A percentile compares a stretch with the other conserved stretches of the same genome.
Evolutionary conservation across 208 protist genomes (phyloP).

Genomic region (Paratrypanosoma confusum): DNA sequence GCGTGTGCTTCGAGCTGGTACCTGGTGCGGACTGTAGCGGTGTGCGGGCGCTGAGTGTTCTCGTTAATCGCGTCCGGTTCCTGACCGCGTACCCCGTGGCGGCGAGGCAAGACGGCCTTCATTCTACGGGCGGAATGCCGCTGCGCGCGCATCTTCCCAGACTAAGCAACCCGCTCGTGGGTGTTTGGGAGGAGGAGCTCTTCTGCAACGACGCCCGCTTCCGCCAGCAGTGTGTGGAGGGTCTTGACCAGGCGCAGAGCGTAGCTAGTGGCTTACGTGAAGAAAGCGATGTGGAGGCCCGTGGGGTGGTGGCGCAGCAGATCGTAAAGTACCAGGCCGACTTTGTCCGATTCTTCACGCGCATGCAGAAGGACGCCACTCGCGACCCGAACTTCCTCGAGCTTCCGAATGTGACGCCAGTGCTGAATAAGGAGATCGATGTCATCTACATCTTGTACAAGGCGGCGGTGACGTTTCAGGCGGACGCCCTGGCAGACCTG

Average conservation of each 20-base stretch:
- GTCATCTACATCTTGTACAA: constrained; percentile 28
- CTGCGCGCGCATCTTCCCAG: no score
- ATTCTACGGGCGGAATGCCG: no score
- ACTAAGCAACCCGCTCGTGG: constrained; percentile 31
- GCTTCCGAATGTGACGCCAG: constrained; percentile 16
- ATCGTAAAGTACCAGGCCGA: constrained; percentile 23
- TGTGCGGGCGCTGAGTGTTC: no score
- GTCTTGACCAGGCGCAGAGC: constrained; percentile 47
- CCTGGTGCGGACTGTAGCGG: no score
- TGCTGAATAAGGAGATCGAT: constrained; percentile 16
- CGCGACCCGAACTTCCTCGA: constrained; percentile 11
- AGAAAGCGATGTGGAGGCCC: constrained; percentile 19
- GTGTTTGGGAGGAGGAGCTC: constrained; percentile 22
- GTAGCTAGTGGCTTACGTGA: constrained; percentile 30
- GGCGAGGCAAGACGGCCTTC: no score
- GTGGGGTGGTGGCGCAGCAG: constrained; percentile 25
- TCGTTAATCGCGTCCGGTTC: no score
- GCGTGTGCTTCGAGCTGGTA: no score
- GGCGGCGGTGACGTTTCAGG: constrained; percentile 5
- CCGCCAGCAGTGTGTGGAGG: constrained; percentile 25
- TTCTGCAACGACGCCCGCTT: constrained; percentile 57
- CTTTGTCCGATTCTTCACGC: constrained; percentile 40
- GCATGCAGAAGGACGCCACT: constrained; percentile 34
- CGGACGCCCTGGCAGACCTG: background rate
- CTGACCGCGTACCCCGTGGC: no score